Evolutionary conservation across 1,139 yeast genomes (phyloP), one percentile per base, ranked within the genome.

Genomic region (Sugiyamaella castrensis): DNA sequence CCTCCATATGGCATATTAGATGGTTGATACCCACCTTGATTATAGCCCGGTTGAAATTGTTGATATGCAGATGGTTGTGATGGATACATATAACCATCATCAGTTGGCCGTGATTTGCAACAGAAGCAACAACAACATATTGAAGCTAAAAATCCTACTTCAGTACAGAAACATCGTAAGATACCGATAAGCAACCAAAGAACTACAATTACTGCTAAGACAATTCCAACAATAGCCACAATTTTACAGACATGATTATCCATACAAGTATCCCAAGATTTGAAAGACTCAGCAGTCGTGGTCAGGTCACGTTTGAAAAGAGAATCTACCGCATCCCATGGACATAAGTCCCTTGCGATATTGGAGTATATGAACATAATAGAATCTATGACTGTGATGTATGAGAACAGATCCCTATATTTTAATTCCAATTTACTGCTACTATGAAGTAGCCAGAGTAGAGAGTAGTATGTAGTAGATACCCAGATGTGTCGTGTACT

Each of bases 231-330:
- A 43, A 87, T 86, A 8, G 87, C 91, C 15, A 84, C 78, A 54
- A 85, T 78, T 63, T 86, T 86, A 68, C 96, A 87, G 35, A 82
- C 74, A 35, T 70, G 79, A 65, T 85, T 83, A 60, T 76, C 82
- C 94, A 85, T 85, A 68, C 96, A 87, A 2, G 86, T 78, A 62
- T 83, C 80, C 94, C 95, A 87, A 40, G 68, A 61, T 59, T 72
- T 78, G 71, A 84, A 84, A 2, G 87, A 43, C 12, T 51, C 31
- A 8, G 54, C 57, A 2, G 54, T 48, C 31, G 43, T 43, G 13
- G 40, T 16, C 26, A 44, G 28, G 38, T 51, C 56, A 16, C 57
- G 40, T 29, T 26, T 32, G 11, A 43, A 15, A 5, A 43, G 5
- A 12, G 47, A 43, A 15, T 19, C 33, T 10, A 37, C 41, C 10